A percentile compares a stretch with the other conserved stretches of the same genome.
Conservation (phyloP, 768 basidiomycete genomes). For the Boletus reticulatus region DNA sequence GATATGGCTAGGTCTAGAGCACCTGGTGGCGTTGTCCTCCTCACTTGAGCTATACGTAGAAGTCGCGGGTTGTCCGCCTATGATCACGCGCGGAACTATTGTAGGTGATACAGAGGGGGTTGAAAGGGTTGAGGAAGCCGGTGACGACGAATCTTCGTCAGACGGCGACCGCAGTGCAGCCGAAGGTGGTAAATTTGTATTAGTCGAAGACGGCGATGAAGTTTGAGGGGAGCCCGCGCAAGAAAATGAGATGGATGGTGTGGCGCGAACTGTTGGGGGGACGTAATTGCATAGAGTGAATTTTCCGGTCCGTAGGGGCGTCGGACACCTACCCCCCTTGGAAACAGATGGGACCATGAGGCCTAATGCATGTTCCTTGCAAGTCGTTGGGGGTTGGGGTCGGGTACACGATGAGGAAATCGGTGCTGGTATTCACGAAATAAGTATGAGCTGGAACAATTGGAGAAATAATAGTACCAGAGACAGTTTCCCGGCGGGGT, state of each 20-base stretch:
- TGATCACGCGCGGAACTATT: constrained; percentile 21
- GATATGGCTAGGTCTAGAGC: constrained; percentile 1
- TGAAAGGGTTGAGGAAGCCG: constrained; percentile 28
- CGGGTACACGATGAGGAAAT: not conserved
- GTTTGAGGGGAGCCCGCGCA: not conserved
- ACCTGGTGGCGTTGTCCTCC: not conserved
- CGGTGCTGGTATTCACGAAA: constrained; percentile 5
- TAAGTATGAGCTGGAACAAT: not conserved
- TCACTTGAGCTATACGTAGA: not conserved
- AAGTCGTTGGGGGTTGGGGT: not conserved
- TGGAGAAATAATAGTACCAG: constrained; percentile 11
- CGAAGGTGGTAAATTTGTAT: not conserved
- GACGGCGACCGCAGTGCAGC: not conserved
- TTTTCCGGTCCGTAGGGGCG: constrained; percentile 14
- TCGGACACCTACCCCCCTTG: not conserved
- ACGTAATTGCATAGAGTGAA: constrained; percentile 34
- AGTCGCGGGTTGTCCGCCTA: constrained; percentile 27
- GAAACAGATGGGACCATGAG: constrained; percentile 2
- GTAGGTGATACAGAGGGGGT: constrained; percentile 24
- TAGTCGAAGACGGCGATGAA: not conserved
- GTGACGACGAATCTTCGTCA: constrained; percentile 21
- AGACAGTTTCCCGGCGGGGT: constrained; percentile 19
- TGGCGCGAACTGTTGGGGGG: constrained; percentile 20
- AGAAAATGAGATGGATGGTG: constrained; percentile 1
- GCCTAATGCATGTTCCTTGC: constrained; percentile 13